These are phyloP conservation scores for Aspergillus sparsus DNA, from an alignment of 495 filamentous ascomycete species.

Conservation along the genomic window DNA sequence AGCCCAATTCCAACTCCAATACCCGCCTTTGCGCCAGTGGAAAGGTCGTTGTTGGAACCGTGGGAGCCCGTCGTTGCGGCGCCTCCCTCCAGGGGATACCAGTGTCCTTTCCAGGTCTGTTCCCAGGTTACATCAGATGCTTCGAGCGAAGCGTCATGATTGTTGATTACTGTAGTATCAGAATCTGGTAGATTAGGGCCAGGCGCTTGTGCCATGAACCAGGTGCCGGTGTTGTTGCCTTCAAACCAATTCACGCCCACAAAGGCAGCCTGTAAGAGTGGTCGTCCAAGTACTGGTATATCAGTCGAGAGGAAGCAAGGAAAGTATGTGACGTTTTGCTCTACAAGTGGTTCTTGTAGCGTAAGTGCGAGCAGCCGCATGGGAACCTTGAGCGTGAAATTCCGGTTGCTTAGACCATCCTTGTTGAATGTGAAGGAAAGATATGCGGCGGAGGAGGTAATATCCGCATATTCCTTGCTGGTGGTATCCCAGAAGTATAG, in stretches of 20 bases:
- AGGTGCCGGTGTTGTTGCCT: slow-evolving; percentile 14
- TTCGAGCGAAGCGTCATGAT: not conserved
- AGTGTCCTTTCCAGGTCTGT: slow-evolving; percentile 14
- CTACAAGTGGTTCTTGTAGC: slow-evolving; percentile 49
- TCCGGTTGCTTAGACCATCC: slow-evolving; percentile 28
- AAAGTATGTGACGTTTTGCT: slow-evolving; percentile 49
- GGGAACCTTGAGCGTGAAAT: slow-evolving; percentile 54
- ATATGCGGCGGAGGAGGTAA: slow-evolving; percentile 50
- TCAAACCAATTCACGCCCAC: slow-evolving; percentile 41
- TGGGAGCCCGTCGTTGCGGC: not conserved
- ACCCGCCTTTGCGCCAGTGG: slow-evolving; percentile 14
- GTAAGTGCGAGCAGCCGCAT: slow-evolving; percentile 55
- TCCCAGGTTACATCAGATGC: slow-evolving; percentile 12
- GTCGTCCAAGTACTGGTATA: slow-evolving; percentile 48
- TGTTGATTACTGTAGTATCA: slow-evolving; percentile 8
- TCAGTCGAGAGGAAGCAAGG: slow-evolving; percentile 45
- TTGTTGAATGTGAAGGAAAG: slow-evolving; percentile 52
- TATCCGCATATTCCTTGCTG: slow-evolving; percentile 38
- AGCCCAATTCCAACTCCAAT: slow-evolving; percentile 17
- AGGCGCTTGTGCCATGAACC: slow-evolving; percentile 21
- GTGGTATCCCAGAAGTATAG: slow-evolving; percentile 55
- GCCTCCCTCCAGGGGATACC: not conserved
- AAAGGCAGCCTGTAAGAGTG: slow-evolving; percentile 61
- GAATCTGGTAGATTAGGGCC: slow-evolving; percentile 5
- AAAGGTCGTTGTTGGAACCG: not conserved